Evolutionary conservation across 371 early-diverging fungal genomes (phyloP), one percentile per base, ranked within the genome.

Genomic region (Lichtheimia hyalospora): DNA sequence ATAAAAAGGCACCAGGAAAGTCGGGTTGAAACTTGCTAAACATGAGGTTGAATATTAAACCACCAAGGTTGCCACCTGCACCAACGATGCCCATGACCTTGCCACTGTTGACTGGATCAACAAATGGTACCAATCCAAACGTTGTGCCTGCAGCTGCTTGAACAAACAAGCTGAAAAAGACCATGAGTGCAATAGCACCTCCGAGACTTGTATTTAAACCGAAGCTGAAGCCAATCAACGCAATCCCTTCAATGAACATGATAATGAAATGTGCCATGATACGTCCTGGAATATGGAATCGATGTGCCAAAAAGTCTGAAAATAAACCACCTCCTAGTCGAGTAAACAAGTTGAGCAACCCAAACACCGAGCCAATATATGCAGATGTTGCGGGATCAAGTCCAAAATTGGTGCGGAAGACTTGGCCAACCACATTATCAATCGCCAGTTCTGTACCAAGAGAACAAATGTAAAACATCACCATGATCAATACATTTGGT

Each of bases 381-480:
- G 82, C 72, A 2, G 81, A 78, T 5, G 69, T 71, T 3, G 71
- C 66, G 46, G 75, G 82, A 42, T 66, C 63, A 16, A 82, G 64
- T 0, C 24, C 27, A 44, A 77, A 84, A 18, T 68, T 58, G 14
- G 27, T 50, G n/a, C 65, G 54, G 49, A 81, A 69, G 1, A 69
- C 60, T 46, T 54, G 57, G 3, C 65, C 82, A 55, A 88, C 71
- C 46, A 79, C 69, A 43, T 77, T 77, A 67, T 87, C 87, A 4
- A 88, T 75, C 16, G 84, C 72, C 28, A 87, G 66, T 63, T 88
- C 88, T n/a, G 82, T 69, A 10, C 88, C 88, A 67, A 88, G 87
- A 14, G 73, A 77, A 64, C 84, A 85, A 15, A 84, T 84, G 55
- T 87, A 87, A 49, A 72, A 74, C 21, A 79, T 16, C 62, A 77